Base-by-base conservation (phyloP, 208 protist genomes). In the Acanthamoeba triangularis region DNA sequence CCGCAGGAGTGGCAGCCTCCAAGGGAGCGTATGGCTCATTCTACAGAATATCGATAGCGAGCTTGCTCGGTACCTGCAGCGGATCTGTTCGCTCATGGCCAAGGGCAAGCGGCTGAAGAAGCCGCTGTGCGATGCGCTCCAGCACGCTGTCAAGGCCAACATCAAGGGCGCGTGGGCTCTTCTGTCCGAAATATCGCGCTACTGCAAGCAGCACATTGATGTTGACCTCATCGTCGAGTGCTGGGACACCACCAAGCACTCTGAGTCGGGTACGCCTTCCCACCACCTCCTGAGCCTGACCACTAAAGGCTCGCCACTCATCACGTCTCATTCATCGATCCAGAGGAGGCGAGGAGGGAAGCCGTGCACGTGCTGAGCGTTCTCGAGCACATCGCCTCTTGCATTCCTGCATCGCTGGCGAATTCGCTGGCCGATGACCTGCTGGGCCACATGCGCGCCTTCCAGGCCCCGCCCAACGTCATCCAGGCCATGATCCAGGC, bases 401-500 rank as follows among this genome's bases (percentile, higher is more conserved):
- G 69, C 65, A 91, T 91, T n/a, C 54, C 67, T 59, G 90, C 59
- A 10, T 41, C 14, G 8, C n/a, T 11, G 35, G 67, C 90, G 3
- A 59, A 82, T 33, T 28, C 49, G 6, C 35, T 94, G 28, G 25
- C 90, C n/a, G 84, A 90, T 37, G 84, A 90, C 33, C 35, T 93
- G 37, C 61, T 56, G 88, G 25, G 28, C 88, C 88, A 78, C 10
- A 33, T 93, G 35, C 28, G 49, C 37, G 44, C 88, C 11, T 93
- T 93, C 88, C 25, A 78, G 20, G 37, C 56, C 6, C 88, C 88
- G 14, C 88, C 88, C 11, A 63, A 54, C 63, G 28, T 72, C 56
- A 78, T 93, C 23, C 88, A 93, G 25, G 88, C 88, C 61, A 93
- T 93, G 88, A 93, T 93, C 30, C 88, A 93, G 47, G 49, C 88